Base-by-base conservation (phyloP, 1,284 basidiomycete species). In the Neonothopanus nambi region DNA sequence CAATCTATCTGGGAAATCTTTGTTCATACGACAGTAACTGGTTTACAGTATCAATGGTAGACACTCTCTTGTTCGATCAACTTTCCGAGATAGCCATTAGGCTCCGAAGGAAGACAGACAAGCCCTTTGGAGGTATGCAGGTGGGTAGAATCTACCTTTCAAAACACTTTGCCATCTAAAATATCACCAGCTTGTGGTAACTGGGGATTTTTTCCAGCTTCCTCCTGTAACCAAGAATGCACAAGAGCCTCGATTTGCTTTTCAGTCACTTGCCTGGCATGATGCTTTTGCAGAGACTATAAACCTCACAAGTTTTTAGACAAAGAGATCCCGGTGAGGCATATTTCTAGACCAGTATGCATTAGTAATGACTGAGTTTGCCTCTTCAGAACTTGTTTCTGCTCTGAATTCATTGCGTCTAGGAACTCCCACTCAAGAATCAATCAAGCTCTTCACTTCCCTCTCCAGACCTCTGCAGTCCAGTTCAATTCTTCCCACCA, bases 171-270 rank as follows among this genome's bases (percentile, higher is more conserved):
- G 46, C 41, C 26, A 11, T 37, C 13, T 44, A 3, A 26, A 24
- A 53, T 37, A 53, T 28, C 55, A 89, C 57, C 33, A 68, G 80
- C 73, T 95, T 54, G 81, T 95, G 49, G 73, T 92, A n/a, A 89
- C 89, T 0, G 91, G 92, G 5, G 91, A 94, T 67, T 94, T 94
- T 69, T 93, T 92, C 70, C 92, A 95, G 67, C 76, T 95, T 1
- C 93, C 93, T 0, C 93, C 93, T 0, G 86, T 95, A 3, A 66
- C 64, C 15, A 63, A 63, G 36, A 59, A 57, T 17, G 55, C 47
- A 9, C 41, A 42, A 35, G 67, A 72, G 44, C 65, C 65, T 3
- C 61, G 69, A 43, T 93, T 92, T 60, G 86, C 85, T 1, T 95
- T 95, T 63, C 89, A 95, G 64, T 87, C 88, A 12, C 73, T 79